Evolutionary conservation across 1,284 basidiomycete genomes (phyloP).

Genomic region (Fomitiporia mediterranea): DNA sequence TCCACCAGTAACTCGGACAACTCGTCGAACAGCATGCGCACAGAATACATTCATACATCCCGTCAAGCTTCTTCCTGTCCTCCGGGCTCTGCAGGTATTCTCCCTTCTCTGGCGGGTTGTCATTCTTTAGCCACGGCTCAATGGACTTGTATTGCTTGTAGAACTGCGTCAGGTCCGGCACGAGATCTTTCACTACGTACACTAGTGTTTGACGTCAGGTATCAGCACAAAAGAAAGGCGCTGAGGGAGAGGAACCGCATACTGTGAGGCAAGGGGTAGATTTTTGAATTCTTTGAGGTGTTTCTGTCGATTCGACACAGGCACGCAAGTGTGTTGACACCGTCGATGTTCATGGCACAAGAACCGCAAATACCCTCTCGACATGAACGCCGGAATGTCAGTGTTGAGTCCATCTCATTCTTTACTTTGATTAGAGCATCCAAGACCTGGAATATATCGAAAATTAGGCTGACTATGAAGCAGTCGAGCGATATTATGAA

Average conservation of each 20-base stretch:
- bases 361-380: constrained; percentile 98
- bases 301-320: constrained; percentile 91
- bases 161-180: constrained; percentile 85
- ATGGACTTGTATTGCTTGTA: constrained; percentile 99
- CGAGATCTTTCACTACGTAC: constrained; percentile 99
- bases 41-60: constrained; percentile 94
- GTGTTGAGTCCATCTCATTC: constrained; percentile 94
- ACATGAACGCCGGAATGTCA: constrained; percentile 96
- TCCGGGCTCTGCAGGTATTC: constrained; percentile 89
- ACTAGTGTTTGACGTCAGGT: constrained; percentile 45
- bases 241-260: constrained; percentile 34
- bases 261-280: constrained; percentile 99
- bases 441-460: too few species aligned
- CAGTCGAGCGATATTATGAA: too few species aligned
- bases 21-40: constrained; percentile 96
- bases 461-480: too few species aligned
- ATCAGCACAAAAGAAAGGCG: neutral
- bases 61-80: constrained; percentile 94
- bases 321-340: constrained; percentile 96
- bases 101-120: constrained; percentile 76
- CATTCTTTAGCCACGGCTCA: constrained; percentile 91
- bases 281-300: constrained; percentile 72
- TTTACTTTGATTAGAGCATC: constrained; percentile 98
- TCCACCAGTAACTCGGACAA: constrained; percentile 99
- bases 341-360: constrained; percentile 99